Percentiles rank a stretch among this genome's conserved stretches.
phyloP scores from a whole-genome alignment of 2,329 filamentous ascomycete genomes.

The Fonsecaea nubica region DNA sequence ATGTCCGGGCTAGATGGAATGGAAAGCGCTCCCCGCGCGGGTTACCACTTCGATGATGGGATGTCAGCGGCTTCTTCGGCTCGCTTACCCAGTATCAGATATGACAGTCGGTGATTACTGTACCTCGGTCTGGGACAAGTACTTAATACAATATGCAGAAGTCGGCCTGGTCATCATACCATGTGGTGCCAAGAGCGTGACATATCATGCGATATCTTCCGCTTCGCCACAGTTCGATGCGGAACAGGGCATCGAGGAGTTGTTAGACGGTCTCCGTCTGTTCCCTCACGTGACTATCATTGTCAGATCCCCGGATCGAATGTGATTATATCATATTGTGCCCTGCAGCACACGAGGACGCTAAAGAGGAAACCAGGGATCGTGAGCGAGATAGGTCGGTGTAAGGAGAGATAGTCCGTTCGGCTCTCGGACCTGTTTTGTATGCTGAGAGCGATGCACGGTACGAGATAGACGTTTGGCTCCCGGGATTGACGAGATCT shows the following conservation, averaged over 20 bases:
- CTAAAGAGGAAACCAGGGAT: background rate
- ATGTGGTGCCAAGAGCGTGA: constrained; percentile 10
- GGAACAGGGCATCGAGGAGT: background rate
- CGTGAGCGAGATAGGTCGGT: background rate
- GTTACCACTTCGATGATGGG: background rate
- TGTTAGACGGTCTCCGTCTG: background rate
- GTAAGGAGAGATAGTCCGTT: background rate
- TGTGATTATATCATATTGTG: background rate
- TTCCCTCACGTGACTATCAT: background rate
- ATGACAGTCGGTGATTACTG: constrained; percentile 3
- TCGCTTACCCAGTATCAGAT: constrained; percentile 17
- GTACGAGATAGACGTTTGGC: background rate
- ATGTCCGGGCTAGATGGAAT: background rate
- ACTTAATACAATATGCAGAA: background rate
- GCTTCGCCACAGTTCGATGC: background rate
- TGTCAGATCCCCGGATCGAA: background rate
- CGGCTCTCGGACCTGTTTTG: background rate
- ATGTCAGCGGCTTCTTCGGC: constrained; percentile 24
- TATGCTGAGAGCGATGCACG: background rate
- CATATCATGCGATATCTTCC: constrained; percentile 6
- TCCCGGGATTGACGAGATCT: background rate
- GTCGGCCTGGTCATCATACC: constrained; percentile 1
- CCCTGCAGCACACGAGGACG: background rate
- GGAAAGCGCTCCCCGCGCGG: background rate
- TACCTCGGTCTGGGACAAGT: no score